A percentile compares a stretch with the other conserved stretches of the same genome.
Evolutionary conservation across 257 asterid genomes (phyloP).

Genomic region (Lycium ferocissimum): DNA sequence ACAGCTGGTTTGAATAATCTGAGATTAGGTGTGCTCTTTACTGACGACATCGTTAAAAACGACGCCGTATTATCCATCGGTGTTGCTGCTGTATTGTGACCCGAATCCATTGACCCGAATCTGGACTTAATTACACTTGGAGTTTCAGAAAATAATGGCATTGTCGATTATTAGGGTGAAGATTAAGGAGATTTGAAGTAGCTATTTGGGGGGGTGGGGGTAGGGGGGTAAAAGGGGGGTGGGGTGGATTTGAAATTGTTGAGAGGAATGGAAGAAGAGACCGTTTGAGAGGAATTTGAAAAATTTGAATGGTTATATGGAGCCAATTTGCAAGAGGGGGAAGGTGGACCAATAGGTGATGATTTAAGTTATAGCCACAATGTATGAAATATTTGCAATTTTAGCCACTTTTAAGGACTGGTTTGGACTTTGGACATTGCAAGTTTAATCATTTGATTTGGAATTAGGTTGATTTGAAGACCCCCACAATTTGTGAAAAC

Average conservation of each 20-base stretch:
- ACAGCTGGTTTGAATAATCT: conserved; percentile 50
- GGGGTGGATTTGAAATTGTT: neutral
- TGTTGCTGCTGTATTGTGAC: conserved; percentile 29
- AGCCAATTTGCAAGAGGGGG: neutral
- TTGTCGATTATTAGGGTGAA: conserved; percentile 25
- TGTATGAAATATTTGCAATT: neutral
- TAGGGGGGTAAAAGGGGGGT: neutral
- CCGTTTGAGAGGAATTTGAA: conserved; percentile 30
- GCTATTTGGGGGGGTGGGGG: neutral
- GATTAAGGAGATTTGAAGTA: conserved; percentile 2
- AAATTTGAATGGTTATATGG: conserved; percentile 28
- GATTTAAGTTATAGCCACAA: neutral
- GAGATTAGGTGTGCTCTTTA: conserved; percentile 74
- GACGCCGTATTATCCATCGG: conserved; percentile 37
- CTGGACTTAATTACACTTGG: conserved; percentile 67
- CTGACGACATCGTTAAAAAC: conserved; percentile 38
- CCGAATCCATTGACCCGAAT: conserved; percentile 52
- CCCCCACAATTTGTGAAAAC: no score
- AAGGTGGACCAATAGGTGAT: neutral
- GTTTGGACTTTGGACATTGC: no score
- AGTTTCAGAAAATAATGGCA: conserved; percentile 68
- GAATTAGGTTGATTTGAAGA: no score
- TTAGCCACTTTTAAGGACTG: neutral
- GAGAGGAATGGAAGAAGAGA: conserved; percentile 7
- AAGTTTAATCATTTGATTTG: no score